Evolutionary conservation across 2,329 filamentous ascomycete species (phyloP).

Genomic region (Fusarium anthophilum): DNA sequence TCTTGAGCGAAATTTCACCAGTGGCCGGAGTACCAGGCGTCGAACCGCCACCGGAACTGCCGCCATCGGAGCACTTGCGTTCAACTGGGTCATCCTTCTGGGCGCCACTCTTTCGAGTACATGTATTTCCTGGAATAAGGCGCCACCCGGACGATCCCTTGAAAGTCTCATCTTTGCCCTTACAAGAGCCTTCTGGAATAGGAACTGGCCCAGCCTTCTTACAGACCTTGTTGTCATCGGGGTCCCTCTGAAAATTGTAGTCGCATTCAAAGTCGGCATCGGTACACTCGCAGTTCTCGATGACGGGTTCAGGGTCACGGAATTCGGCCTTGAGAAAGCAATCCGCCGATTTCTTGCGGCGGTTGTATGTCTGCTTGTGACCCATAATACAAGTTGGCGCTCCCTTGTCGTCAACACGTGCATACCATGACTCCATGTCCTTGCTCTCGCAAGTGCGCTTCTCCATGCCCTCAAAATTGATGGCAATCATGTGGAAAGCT

Average conservation of each 20-base stretch:
- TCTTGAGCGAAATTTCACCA: conserved; percentile 71
- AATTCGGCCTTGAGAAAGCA: conserved; percentile 92
- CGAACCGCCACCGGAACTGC: conserved; percentile 42
- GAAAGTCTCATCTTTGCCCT: conserved; percentile 75
- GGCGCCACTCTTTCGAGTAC: conserved; percentile 66
- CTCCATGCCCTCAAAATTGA: conserved; percentile 86
- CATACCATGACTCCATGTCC: conserved; percentile 90
- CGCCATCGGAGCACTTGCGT: conserved; percentile 75
- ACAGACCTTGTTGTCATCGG: conserved; percentile 74
- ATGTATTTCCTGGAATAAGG: conserved; percentile 85
- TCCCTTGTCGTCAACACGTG: conserved; percentile 80
- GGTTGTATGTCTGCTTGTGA: conserved; percentile 85
- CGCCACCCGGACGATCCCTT: conserved; percentile 90
- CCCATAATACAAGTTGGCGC: conserved; percentile 94
- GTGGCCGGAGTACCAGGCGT: conserved; percentile 64
- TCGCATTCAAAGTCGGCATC: conserved; percentile 94
- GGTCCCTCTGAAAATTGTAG: conserved; percentile 81
- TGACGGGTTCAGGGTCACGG: conserved; percentile 76
- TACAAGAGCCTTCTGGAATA: conserved; percentile 78
- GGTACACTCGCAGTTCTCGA: conserved; percentile 81
- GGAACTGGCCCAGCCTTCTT: conserved; percentile 68
- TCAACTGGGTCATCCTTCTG: conserved; percentile 79
- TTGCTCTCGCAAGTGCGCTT: conserved; percentile 79
- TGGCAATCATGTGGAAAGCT: conserved; percentile 72
- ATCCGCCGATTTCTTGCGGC: conserved; percentile 86